Evolutionary conservation across 176 grass and related monocot species (phyloP).

Genomic region (Urochloa ruziziensis): DNA sequence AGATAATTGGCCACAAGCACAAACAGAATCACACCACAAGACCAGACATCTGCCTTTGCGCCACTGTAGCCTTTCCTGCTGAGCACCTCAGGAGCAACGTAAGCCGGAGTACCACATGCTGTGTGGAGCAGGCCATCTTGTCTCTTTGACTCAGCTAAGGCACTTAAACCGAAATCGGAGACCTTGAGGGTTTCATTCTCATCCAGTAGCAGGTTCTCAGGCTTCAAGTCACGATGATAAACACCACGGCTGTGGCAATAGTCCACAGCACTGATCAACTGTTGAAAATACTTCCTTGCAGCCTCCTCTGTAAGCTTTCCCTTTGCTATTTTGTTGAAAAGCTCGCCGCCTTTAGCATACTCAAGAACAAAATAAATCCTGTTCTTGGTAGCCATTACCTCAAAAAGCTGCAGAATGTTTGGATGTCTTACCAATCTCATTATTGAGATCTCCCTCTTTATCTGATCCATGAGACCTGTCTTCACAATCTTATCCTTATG

Average conservation of each 20-base stretch:
- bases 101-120: slow-evolving; percentile 74
- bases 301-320: slow-evolving; percentile 61
- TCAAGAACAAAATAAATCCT: slow-evolving; percentile 87
- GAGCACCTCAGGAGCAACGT: slow-evolving; percentile 86
- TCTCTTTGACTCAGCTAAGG: slow-evolving; percentile 63
- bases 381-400: slow-evolving; percentile 90
- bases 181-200: slow-evolving; percentile 67
- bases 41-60: slow-evolving; percentile 79
- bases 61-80: slow-evolving; percentile 70
- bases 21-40: slow-evolving; percentile 86
- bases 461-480: slow-evolving; percentile 68
- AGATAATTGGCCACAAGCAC: slow-evolving; percentile 69
- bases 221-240: slow-evolving; percentile 86
- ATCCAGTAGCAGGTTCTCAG: slow-evolving; percentile 73
- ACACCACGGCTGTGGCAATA: slow-evolving; percentile 89
- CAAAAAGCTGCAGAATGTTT: slow-evolving; percentile 61
- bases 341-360: slow-evolving; percentile 72
- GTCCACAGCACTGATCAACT: slow-evolving; percentile 52
- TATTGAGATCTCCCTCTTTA: slow-evolving; percentile 73
- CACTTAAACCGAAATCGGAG: slow-evolving; percentile 84
- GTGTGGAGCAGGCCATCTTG: slow-evolving; percentile 77
- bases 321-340: slow-evolving; percentile 72
- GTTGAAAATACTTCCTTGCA: slow-evolving; percentile 71
- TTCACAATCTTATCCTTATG: slow-evolving; percentile 87
- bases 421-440: slow-evolving; percentile 83